Conservation (phyloP, 805 yeast species). For the Zygotorulaspora florentina region DNA sequence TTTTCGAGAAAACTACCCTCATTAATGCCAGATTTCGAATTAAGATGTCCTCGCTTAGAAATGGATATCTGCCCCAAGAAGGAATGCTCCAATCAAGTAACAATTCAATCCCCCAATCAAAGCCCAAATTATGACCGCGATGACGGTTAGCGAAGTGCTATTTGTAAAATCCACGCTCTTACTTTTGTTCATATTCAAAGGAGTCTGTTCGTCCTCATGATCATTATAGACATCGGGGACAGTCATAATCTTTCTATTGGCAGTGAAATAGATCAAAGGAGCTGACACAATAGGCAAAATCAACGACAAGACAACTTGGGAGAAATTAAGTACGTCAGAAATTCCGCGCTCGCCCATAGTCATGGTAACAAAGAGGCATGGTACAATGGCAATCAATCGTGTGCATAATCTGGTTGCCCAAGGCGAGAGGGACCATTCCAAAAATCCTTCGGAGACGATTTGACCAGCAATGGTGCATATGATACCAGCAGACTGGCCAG, state of each 20-base stretch:
- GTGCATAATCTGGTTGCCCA: conserved; percentile 77
- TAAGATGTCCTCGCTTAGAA: conserved; percentile 28
- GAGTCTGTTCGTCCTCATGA: conserved; percentile 29
- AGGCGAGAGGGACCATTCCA: conserved; percentile 75
- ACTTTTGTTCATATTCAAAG: conserved; percentile 20
- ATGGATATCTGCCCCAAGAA: conserved; percentile 50
- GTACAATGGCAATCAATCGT: conserved; percentile 76
- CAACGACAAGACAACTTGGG: conserved; percentile 78
- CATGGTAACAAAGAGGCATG: conserved; percentile 72
- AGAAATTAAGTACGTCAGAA: conserved; percentile 65
- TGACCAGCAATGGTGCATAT: conserved; percentile 93
- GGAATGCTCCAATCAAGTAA: conserved; percentile 55
- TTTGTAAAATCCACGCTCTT: conserved; percentile 64
- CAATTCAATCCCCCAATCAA: conserved; percentile 67
- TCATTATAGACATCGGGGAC: conserved; percentile 39
- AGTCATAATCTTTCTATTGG: conserved; percentile 61
- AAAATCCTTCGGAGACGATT: conserved; percentile 87
- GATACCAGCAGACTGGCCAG: conserved; percentile 94
- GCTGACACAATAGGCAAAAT: conserved; percentile 85
- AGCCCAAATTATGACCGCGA: conserved; percentile 63
- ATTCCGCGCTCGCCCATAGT: conserved; percentile 79
- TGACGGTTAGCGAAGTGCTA: conserved; percentile 47
- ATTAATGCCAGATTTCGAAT: too few relatives aligned
- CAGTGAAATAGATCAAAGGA: conserved; percentile 79
- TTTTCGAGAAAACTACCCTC: too few relatives aligned